phyloP scores from a whole-genome alignment of 768 basidiomycete genomes.

The Trametes meyenii region DNA sequence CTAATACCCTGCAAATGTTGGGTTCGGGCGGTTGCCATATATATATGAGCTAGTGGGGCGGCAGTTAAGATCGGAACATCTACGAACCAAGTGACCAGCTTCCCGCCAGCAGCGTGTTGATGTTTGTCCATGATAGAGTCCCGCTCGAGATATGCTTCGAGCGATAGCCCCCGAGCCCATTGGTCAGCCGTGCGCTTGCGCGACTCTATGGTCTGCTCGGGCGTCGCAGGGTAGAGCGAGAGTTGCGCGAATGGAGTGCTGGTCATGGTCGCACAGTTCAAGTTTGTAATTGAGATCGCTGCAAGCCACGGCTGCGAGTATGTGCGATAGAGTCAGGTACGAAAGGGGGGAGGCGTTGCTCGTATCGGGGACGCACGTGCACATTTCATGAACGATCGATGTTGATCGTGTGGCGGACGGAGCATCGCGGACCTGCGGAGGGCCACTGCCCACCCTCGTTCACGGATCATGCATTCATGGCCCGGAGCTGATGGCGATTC shows the following conservation, averaged over 20 bases:
- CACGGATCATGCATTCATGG: too few relatives aligned
- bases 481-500: too few relatives aligned
- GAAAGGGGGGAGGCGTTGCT: too few relatives aligned
- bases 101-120: slow-evolving; percentile 49
- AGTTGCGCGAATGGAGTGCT: slow-evolving; percentile 12
- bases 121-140: slow-evolving; percentile 43
- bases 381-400: too few relatives aligned
- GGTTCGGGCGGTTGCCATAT: neutral
- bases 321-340: too few relatives aligned
- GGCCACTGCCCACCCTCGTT: too few relatives aligned
- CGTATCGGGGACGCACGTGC: too few relatives aligned
- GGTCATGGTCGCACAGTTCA: neutral
- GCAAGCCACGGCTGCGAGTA: too few relatives aligned
- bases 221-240: slow-evolving; percentile 52
- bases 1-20: slow-evolving; percentile 52
- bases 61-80: neutral
- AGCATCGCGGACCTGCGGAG: too few relatives aligned
- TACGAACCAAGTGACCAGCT: slow-evolving; percentile 52
- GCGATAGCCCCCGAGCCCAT: slow-evolving; percentile 48
- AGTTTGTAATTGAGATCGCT: too few relatives aligned
- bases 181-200: slow-evolving; percentile 41
- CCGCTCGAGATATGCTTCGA: slow-evolving; percentile 50
- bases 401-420: too few relatives aligned
- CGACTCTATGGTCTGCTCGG: slow-evolving; percentile 46
- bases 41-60: neutral